A percentile compares a stretch with the other conserved stretches of the same genome.
Evolutionary conservation across 768 basidiomycete species (phyloP).

Genomic region (Trichaptum fuscoviolaceum): DNA sequence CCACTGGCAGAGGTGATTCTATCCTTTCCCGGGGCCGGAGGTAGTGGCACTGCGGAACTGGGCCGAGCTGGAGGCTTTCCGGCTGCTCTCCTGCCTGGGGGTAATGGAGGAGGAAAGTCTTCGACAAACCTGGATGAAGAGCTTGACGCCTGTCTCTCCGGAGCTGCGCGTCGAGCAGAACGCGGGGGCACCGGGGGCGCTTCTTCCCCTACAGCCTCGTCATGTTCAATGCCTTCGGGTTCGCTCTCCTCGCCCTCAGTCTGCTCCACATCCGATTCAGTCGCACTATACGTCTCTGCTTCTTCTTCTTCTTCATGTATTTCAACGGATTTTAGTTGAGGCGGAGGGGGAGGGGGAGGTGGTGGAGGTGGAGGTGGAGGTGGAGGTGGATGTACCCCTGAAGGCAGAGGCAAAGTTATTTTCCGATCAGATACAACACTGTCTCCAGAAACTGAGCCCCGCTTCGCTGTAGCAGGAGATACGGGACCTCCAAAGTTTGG

Average conservation of each 20-base stretch:
- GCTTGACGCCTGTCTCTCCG: background rate
- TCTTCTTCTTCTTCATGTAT: background rate
- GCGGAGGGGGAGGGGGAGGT: slow-evolving; percentile 25
- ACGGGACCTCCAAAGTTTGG: slow-evolving; percentile 23
- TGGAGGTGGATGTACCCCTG: slow-evolving; percentile 18
- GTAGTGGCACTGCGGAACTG: background rate
- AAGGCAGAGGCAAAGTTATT: slow-evolving; percentile 10
- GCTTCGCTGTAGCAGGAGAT: slow-evolving; percentile 18
- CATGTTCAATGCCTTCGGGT: slow-evolving; percentile 58
- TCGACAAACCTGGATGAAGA: background rate
- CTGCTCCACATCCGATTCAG: slow-evolving; percentile 34
- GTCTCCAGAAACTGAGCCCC: slow-evolving; percentile 24
- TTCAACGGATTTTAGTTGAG: slow-evolving; percentile 20
- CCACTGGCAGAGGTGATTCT: background rate
- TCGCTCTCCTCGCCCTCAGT: slow-evolving; percentile 70
- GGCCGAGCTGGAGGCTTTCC: background rate
- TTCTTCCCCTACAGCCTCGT: slow-evolving; percentile 45
- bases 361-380: slow-evolving; percentile 19
- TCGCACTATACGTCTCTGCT: slow-evolving; percentile 17
- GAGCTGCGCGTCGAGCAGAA: slow-evolving; percentile 25
- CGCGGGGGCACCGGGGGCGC: slow-evolving; percentile 56
- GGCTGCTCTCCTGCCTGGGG: slow-evolving; percentile 4
- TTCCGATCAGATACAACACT: slow-evolving; percentile 12
- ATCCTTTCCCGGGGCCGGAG: background rate
- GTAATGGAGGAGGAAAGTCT: slow-evolving; percentile 1